Evolutionary conservation across 495 filamentous ascomycete genomes (phyloP).

Genomic region (Aspergillus cavernicola): DNA sequence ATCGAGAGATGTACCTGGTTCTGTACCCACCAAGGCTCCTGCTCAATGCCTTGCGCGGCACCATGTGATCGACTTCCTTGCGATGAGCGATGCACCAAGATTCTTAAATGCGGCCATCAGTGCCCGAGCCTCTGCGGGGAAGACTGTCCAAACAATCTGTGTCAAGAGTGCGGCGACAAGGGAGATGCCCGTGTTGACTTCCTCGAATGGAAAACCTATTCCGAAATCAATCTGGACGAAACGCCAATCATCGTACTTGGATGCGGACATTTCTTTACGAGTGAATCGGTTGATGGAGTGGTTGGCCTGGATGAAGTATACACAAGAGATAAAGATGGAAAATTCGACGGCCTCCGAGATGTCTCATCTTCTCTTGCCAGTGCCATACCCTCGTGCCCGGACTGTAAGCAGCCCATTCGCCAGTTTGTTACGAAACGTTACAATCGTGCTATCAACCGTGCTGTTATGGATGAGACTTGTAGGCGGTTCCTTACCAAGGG

Average conservation of each 20-base stretch:
- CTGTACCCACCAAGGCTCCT: conserved; percentile 54
- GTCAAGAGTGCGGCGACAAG: conserved; percentile 51
- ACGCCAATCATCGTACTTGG: conserved; percentile 58
- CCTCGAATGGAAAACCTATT: conserved; percentile 55
- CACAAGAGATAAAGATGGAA: conserved; percentile 19
- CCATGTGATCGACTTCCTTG: conserved; percentile 65
- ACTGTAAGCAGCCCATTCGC: conserved; percentile 7
- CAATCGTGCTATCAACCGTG: conserved; percentile 59
- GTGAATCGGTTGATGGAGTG: conserved; percentile 59
- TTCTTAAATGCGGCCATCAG: conserved; percentile 61
- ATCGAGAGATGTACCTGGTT: conserved; percentile 54
- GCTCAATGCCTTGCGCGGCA: conserved; percentile 62
- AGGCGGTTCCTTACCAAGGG: conserved; percentile 54
- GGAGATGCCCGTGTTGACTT: conserved; percentile 36
- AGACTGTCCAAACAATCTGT: conserved; percentile 53
- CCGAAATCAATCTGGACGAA: conserved; percentile 53
- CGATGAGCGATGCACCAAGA: conserved; percentile 54
- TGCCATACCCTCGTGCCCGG: conserved; percentile 1
- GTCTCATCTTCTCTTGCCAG: conserved; percentile 46
- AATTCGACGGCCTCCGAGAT: conserved; percentile 35
- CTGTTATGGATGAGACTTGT: conserved; percentile 60
- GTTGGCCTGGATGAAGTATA: conserved; percentile 49
- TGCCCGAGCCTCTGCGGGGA: conserved; percentile 69
- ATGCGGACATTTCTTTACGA: conserved; percentile 49
- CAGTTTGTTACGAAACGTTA: conserved; percentile 63